Conservation (phyloP, 116 monocot species). For the Dioscorea cayenensis region DNA sequence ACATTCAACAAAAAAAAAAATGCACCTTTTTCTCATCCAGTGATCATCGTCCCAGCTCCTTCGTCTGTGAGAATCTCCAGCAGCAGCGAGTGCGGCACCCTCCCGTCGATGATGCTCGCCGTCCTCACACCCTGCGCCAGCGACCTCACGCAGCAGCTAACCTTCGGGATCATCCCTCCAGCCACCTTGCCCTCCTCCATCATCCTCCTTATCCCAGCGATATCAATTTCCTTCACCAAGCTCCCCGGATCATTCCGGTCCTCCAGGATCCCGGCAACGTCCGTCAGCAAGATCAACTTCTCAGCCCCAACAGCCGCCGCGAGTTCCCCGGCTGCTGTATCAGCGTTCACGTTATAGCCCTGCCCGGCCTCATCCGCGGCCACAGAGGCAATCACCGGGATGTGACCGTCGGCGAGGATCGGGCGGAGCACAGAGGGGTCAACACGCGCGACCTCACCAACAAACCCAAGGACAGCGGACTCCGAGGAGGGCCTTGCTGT, state of each 20-base stretch:
- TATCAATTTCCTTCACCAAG: conserved; percentile 73
- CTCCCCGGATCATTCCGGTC: conserved; percentile 57
- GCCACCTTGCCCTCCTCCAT: conserved; percentile 67
- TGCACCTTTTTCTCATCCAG: conserved; percentile 34
- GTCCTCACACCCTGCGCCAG: conserved; percentile 79
- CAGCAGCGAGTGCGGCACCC: conserved; percentile 70
- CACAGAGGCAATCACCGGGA: conserved; percentile 90
- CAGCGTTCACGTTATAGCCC: conserved; percentile 88
- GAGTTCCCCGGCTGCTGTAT: conserved; percentile 84
- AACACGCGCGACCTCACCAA: conserved; percentile 72
- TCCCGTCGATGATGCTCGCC: conserved; percentile 90
- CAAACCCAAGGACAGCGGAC: conserved; percentile 68
- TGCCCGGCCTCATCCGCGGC: conserved; percentile 68
- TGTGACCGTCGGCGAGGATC: conserved; percentile 42
- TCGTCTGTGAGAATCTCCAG: conserved; percentile 90
- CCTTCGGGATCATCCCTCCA: conserved; percentile 97
- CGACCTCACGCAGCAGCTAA: conserved; percentile 73
- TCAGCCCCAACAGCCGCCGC: conserved; percentile 80
- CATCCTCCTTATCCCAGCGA: conserved; percentile 63
- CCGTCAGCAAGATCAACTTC: conserved; percentile 82
- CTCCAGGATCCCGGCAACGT: conserved; percentile 80
- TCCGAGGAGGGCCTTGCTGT: conserved; percentile 66
- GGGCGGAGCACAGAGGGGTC: conserved; percentile 66
- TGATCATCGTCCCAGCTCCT: conserved; percentile 93
- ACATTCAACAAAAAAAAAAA: not conserved